Conservation (phyloP, 768 basidiomycete genomes). For the Punctularia strigosozonata region DNA sequence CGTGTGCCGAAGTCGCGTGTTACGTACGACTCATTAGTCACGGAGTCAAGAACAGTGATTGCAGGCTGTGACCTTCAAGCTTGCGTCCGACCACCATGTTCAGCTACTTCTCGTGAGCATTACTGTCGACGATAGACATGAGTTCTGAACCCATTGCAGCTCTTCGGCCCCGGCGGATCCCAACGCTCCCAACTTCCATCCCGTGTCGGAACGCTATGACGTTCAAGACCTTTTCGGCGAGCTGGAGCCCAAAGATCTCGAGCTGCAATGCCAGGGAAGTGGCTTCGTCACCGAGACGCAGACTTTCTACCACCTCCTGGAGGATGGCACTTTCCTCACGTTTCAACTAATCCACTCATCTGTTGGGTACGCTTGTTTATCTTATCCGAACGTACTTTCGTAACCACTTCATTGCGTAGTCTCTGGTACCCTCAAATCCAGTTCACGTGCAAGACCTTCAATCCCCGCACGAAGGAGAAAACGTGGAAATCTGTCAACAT, state of each 20-base stretch:
- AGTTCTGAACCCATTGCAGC: too few relatives aligned
- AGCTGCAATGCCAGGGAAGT: conserved; percentile 64
- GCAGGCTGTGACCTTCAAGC: too few relatives aligned
- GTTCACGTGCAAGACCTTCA: conserved; percentile 81
- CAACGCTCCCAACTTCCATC: conserved; percentile 69
- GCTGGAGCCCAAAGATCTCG: conserved; percentile 61
- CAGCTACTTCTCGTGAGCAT: too few relatives aligned
- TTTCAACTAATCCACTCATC: conserved; percentile 83
- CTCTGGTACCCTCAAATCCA: conserved; percentile 93
- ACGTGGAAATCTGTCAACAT: conserved; percentile 86
- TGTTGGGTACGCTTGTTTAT: conserved; percentile 54
- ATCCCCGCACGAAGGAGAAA: conserved; percentile 62
- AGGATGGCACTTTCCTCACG: conserved; percentile 71
- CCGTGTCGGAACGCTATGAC: conserved; percentile 54
- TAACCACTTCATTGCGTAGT: conserved; percentile 27
- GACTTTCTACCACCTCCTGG: conserved; percentile 69
- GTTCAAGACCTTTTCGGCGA: conserved; percentile 59
- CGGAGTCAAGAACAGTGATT: too few relatives aligned
- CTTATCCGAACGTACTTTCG: too few relatives aligned
- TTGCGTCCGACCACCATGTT: too few relatives aligned
- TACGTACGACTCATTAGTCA: too few relatives aligned
- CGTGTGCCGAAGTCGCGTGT: too few relatives aligned
- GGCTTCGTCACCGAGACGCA: conserved; percentile 92
- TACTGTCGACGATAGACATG: too few relatives aligned
- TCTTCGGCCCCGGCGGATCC: conserved; percentile 48